A percentile compares a stretch with the other conserved stretches of the same genome.
phyloP scores from a whole-genome alignment of 2,329 filamentous ascomycete species.

The Xylaria sp. region DNA sequence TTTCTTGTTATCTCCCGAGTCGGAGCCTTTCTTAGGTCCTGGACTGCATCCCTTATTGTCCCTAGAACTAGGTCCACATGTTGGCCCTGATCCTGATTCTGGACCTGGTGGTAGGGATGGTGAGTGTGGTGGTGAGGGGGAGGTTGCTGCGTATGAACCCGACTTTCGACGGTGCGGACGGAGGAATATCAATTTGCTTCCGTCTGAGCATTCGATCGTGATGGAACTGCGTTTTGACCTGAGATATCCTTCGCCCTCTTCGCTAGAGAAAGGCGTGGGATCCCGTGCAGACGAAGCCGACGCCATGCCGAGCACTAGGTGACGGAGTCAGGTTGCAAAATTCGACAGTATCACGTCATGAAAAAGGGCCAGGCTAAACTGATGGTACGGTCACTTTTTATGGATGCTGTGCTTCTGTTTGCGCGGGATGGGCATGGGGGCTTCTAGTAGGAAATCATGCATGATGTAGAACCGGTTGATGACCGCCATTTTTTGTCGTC shows the following conservation, averaged over 20 bases:
- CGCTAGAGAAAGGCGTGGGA: background rate
- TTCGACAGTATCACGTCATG: background rate
- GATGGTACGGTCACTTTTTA: conserved; percentile 15
- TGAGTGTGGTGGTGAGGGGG: background rate
- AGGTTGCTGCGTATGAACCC: background rate
- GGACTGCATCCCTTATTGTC: background rate
- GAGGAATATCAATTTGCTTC: conserved; percentile 16
- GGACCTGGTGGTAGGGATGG: background rate
- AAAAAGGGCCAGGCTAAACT: background rate
- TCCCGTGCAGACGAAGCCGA: background rate
- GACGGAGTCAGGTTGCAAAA: background rate
- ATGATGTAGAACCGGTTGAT: conserved; percentile 18
- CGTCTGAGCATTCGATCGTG: conserved; percentile 29
- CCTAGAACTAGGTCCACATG: background rate
- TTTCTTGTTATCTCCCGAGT: background rate
- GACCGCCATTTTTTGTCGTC: background rate
- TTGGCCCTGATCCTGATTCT: background rate
- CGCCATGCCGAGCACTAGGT: conserved; percentile 7
- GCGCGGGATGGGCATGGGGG: background rate
- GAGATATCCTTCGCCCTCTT: background rate
- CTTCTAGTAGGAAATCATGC: conserved; percentile 5
- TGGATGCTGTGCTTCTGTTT: conserved; percentile 17
- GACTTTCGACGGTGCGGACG: conserved; percentile 7
- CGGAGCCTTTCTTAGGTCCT: too few relatives aligned
- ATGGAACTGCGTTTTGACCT: conserved; percentile 24